Evolutionary conservation across 768 basidiomycete species (phyloP), one percentile per base, ranked within the genome.

Genomic region (Suillus subaureus): DNA sequence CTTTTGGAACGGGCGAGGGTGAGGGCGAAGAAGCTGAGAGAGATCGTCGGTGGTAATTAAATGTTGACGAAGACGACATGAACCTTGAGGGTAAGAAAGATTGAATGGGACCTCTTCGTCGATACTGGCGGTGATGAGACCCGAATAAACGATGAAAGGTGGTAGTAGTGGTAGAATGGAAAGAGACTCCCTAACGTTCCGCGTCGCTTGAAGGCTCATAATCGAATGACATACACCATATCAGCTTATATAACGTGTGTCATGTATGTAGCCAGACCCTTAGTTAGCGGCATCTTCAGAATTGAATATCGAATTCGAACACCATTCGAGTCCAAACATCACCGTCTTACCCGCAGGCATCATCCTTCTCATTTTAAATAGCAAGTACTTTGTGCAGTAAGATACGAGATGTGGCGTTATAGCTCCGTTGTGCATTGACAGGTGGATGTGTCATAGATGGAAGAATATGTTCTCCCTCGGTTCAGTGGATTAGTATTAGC

Each of bases 11-110:
- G 65, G 77, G 78, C 28, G 73, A 77, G 57, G 72, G 75, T 5
- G 68, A 79, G 61, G 74, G 76, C 45, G 80, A 81, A 28, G 78
- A 76, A 11, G 79, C 73, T 18, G 88, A 88, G 64, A 84, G 85
- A 28, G 88, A 87, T 71, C 87, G 77, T 45, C 82, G 81, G 61
- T 85, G 85, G 70, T 81, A 78, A 67, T 73, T 77, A 60, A 74
- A 68, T 55, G 73, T 67, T 63, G 74, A 74, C 51, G 75, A 65
- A 61, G 80, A 81, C 51, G 79, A 77, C 80, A 80, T 75, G 61
- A 69, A 73, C 66, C 37, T 6, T 37, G 66, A 64, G 51, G 28
- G 57, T 58, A 31, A 3, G 49, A 26, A 40, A n/a, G 73, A 21
- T 62, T n/a, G 49, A 12, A 11, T 6, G 23, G 18, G 23, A 45